Evolutionary conservation across 1,284 basidiomycete species (phyloP), one percentile per base, ranked within the genome.

Genomic region (Amylostereum areolatum): DNA sequence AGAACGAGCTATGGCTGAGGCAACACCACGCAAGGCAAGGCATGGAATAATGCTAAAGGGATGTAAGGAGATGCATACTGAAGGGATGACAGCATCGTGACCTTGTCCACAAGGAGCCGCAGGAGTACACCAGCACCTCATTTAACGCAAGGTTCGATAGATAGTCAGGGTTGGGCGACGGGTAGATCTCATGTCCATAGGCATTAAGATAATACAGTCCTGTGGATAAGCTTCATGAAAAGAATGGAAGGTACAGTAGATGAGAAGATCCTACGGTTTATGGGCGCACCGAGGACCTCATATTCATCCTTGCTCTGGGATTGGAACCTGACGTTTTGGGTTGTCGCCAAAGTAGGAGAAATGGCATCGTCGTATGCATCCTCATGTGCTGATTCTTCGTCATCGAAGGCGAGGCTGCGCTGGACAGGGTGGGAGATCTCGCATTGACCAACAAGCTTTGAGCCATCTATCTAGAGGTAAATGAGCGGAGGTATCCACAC

Each of bases 21-120:
- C 92, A 4, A 98, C 83, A 4, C 90, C 90, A 46, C 85, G 82
- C 11, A 99, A 69, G 0, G 90, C 86, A 12, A 99, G 76, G 63
- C 94, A 97, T 0, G 96, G 95, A 12, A 97, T 82, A 56, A 98
- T 90, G 58, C 90, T 68, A 49, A 10, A 6, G 36, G 10, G 31
- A 4, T 24, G n/a, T 30, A n/a, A 31, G 2, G 30, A 32, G 5
- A 28, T 10, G 9, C 25, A 40, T 44, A 45, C 37, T 46, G 37
- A 41, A 29, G 12, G 47, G 28, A 33, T 44, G 48, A 43, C 50
- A 43, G 43, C 39, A 40, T 50, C 28, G 45, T 47, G 49, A 84
- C 88, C 87, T 92, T 28, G 94, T 97, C 91, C 91, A 97, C 2
- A 97, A 69, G 0, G 92, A 95, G 1, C 92, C 93, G 63, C 92